Conservation (phyloP, 1,284 basidiomycete species). For the Albatrellus sp. region DNA sequence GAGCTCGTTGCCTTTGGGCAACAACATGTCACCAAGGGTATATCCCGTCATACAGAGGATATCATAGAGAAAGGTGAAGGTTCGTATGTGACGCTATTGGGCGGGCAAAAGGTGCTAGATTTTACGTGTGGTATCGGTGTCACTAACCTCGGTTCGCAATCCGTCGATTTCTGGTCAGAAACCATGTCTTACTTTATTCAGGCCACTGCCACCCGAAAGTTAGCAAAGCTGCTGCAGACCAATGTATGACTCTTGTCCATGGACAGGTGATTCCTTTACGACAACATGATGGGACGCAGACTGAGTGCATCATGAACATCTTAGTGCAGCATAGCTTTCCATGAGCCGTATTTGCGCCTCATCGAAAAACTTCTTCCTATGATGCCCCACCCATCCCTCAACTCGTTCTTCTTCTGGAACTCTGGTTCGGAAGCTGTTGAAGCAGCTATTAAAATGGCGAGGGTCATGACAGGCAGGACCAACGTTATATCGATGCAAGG, state of each 20-base stretch:
- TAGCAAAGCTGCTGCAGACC: slow-evolving; percentile 76
- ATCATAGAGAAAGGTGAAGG: slow-evolving; percentile 73
- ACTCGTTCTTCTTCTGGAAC: slow-evolving; percentile 96
- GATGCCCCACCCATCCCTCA: slow-evolving; percentile 79
- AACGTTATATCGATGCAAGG: slow-evolving; percentile 91
- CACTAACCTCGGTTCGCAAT: slow-evolving; percentile 52
- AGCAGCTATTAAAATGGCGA: slow-evolving; percentile 72
- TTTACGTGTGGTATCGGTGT: slow-evolving; percentile 85
- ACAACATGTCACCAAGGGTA: slow-evolving; percentile 59
- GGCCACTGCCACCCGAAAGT: slow-evolving; percentile 84
- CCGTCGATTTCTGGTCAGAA: not conserved
- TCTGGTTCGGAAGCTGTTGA: slow-evolving; percentile 89
- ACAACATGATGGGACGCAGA: not conserved
- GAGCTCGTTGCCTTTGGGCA: slow-evolving; percentile 34
- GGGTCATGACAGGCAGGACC: slow-evolving; percentile 65
- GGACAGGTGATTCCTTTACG: slow-evolving; percentile 36
- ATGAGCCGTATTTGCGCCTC: slow-evolving; percentile 65
- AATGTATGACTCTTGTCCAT: slow-evolving; percentile 75
- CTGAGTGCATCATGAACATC: not conserved
- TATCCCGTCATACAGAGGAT: slow-evolving; percentile 55
- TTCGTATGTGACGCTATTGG: slow-evolving; percentile 59
- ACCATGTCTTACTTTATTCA: slow-evolving; percentile 15
- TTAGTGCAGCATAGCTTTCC: slow-evolving; percentile 71
- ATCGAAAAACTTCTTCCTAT: slow-evolving; percentile 69
- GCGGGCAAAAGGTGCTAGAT: slow-evolving; percentile 67